phyloP scores from a whole-genome alignment of 73 alveolate species.

The Paramecium tetraurelia region DNA sequence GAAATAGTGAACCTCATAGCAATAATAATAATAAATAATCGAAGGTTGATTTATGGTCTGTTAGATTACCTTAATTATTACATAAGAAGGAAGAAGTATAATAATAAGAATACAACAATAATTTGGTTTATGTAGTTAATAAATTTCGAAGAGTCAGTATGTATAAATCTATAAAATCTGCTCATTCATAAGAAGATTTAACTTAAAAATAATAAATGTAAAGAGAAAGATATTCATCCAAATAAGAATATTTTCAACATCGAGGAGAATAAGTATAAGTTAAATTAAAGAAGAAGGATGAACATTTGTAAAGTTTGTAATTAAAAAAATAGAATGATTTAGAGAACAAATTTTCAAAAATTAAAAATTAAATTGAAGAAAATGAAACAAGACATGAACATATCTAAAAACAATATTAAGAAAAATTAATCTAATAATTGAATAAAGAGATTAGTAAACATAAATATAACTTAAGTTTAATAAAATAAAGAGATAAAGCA shows the following conservation, averaged over 20 bases:
- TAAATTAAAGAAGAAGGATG: not conserved
- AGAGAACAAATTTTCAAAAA: not conserved
- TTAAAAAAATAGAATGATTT: not conserved
- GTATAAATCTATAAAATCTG: not conserved
- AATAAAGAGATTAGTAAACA: not conserved
- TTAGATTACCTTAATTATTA: not conserved
- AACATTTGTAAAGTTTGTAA: not conserved
- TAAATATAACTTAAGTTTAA: not conserved
- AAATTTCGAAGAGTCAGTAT: not conserved
- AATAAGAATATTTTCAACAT: not conserved
- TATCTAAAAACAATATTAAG: not conserved
- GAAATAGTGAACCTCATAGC: not conserved
- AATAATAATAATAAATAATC: not conserved
- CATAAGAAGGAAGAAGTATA: not conserved
- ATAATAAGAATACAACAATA: not conserved
- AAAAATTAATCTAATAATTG: not conserved
- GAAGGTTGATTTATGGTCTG: not conserved
- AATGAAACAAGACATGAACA: not conserved
- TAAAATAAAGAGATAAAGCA: not conserved
- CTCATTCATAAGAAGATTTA: not conserved
- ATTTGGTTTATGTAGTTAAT: conserved; percentile 4
- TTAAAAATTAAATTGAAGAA: not conserved
- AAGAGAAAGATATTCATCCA: not conserved
- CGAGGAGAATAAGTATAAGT: not conserved
- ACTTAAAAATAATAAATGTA: not conserved